phyloP scores from a whole-genome alignment of 1,284 basidiomycete species.

The Ganoderma sp. region DNA sequence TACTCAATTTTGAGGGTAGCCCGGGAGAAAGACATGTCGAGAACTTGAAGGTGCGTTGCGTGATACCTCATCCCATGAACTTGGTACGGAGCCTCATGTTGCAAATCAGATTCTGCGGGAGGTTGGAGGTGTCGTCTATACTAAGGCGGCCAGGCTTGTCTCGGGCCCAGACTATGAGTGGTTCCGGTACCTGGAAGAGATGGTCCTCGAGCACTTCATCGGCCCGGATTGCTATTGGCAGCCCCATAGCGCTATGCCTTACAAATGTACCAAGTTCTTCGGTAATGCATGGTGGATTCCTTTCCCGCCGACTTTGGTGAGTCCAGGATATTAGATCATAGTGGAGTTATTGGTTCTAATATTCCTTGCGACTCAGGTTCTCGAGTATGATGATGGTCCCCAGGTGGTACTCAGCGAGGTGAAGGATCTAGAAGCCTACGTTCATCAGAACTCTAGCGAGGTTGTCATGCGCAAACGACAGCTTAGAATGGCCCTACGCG shows the following conservation, averaged over 20 bases:
- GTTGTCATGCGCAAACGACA: constrained; percentile 60
- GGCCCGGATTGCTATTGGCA: constrained; percentile 78
- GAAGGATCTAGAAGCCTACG: constrained; percentile 63
- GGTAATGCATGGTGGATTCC: constrained; percentile 81
- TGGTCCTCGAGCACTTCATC: constrained; percentile 60
- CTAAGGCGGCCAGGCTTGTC: constrained; percentile 52
- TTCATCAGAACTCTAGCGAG: constrained; percentile 65
- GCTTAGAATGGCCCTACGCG: constrained; percentile 69
- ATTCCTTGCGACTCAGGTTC: constrained; percentile 51
- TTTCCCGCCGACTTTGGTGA: constrained; percentile 75
- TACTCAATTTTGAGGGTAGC: constrained; percentile 70
- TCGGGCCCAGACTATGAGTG: constrained; percentile 55
- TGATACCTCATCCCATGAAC: neutral
- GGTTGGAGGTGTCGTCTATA: constrained; percentile 60
- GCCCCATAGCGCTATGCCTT: constrained; percentile 39
- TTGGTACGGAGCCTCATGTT: neutral
- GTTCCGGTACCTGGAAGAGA: constrained; percentile 53
- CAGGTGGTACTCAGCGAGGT: constrained; percentile 55
- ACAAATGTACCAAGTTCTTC: constrained; percentile 59
- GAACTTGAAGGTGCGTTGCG: constrained; percentile 69
- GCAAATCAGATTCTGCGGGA: constrained; percentile 67
- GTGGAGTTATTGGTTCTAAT: neutral
- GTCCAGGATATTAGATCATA: constrained; percentile 31
- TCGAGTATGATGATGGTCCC: constrained; percentile 74
- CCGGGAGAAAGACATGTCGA: constrained; percentile 80